phyloP scores from a whole-genome alignment of 768 basidiomycete genomes.

The Candolleomyces efflorescens region DNA sequence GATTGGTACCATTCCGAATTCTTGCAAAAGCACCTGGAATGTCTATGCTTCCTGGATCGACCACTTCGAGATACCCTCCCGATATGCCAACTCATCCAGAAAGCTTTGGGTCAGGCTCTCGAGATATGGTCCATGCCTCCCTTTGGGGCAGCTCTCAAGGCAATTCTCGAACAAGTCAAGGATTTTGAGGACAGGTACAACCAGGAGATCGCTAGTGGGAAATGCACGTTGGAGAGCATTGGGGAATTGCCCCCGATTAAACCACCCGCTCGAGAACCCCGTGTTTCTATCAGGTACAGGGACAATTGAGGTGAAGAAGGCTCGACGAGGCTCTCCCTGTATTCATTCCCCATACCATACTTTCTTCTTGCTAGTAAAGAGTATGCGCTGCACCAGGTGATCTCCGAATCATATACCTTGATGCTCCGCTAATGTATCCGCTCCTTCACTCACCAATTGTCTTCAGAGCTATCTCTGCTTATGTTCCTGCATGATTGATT shows the following conservation, averaged over 20 bases:
- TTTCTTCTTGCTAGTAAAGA: too few species aligned
- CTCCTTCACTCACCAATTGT: too few species aligned
- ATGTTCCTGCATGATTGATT: too few species aligned
- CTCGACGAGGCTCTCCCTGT: not conserved
- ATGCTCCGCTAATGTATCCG: too few species aligned
- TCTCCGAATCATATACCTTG: too few species aligned
- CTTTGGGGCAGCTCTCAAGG: conserved; percentile 15
- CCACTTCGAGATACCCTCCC: conserved; percentile 22
- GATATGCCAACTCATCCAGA: conserved; percentile 17
- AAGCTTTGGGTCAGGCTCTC: conserved; percentile 12
- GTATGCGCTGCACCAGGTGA: too few species aligned
- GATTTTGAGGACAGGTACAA: not conserved
- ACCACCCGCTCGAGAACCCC: too few species aligned
- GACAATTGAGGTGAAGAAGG: too few species aligned
- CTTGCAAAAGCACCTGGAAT: conserved; percentile 29
- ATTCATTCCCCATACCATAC: too few species aligned
- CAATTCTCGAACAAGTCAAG: not conserved
- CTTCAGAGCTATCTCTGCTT: too few species aligned
- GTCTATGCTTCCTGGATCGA: conserved; percentile 21
- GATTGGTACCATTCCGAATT: conserved; percentile 31
- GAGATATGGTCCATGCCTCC: conserved; percentile 12
- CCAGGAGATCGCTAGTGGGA: not conserved
- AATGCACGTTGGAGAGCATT: not conserved
- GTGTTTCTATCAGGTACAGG: too few species aligned
- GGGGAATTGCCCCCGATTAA: not conserved